Conservation (phyloP, 768 basidiomycete genomes). For the Psilocybe cubensis region DNA sequence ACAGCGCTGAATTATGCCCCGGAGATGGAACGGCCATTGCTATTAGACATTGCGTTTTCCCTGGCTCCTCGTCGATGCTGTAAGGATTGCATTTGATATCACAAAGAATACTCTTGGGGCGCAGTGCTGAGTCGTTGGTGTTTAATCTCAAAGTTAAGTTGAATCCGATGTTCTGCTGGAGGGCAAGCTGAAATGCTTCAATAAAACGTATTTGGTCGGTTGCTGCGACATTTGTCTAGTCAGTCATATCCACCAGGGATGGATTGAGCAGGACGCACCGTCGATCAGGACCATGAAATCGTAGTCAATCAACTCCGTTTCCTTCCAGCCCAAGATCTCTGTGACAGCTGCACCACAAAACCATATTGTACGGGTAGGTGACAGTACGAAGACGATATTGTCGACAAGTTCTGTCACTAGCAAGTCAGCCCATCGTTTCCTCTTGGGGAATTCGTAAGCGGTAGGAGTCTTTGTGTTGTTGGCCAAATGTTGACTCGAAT, state of each 20-base stretch:
- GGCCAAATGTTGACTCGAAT: conserved; percentile 17
- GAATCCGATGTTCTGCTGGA: conserved; percentile 53
- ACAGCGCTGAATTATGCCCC: conserved; percentile 73
- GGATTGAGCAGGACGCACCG: conserved; percentile 39
- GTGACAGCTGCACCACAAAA: conserved; percentile 71
- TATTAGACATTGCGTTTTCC: conserved; percentile 66
- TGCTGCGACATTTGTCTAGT: conserved; percentile 39
- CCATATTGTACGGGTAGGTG: conserved; percentile 61
- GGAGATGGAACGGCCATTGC: conserved; percentile 79
- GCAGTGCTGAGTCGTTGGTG: conserved; percentile 37
- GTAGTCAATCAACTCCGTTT: conserved; percentile 70
- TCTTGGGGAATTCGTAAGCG: conserved; percentile 82
- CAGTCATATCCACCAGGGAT: neutral
- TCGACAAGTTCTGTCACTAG: conserved; percentile 78
- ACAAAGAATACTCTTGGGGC: conserved; percentile 58
- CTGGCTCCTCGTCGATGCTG: conserved; percentile 38
- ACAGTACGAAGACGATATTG: conserved; percentile 70
- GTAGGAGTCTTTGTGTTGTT: conserved; percentile 24
- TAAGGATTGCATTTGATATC: conserved; percentile 73
- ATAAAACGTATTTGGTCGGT: conserved; percentile 64
- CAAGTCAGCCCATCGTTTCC: conserved; percentile 87
- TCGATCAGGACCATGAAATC: conserved; percentile 69
- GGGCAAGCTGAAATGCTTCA: conserved; percentile 56
- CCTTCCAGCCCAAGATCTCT: conserved; percentile 79
- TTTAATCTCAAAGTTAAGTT: conserved; percentile 65